Evolutionary conservation across 371 early-diverging fungal species (phyloP), one percentile per base, ranked within the genome.

Genomic region (Amoeboaphelidium occidentale): DNA sequence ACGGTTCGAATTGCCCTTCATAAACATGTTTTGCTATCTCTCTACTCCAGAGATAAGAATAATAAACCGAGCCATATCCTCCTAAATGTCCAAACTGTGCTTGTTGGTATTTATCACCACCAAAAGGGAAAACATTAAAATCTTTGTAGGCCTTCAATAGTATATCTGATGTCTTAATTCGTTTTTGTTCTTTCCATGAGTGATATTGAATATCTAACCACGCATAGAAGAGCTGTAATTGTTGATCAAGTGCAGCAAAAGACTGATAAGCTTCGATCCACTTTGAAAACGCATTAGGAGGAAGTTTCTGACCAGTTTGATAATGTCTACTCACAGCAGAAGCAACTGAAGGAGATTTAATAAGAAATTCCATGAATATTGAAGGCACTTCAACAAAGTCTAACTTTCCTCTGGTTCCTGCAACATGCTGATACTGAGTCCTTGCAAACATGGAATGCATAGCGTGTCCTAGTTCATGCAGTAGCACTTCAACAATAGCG

Each of bases 401-500:
- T 23, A 86, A 74, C 0, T 81, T 73, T 57, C 89, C 88, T 23
- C 97, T 74, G 2, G 97, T 93, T 28, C 82, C 90, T 1, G 87
- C 72, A 2, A 92, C 84, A 56, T 91, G 89, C 58, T 96, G 97
- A 57, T 76, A 92, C 45, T 82, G 81, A 12, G 91, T 90, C 23
- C 79, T 74, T 14, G 86, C 90, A 1, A 92, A 68, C 83, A 91
- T 87, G 12, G 90, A 88, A 60, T 94, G 94, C 78, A 93, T 81
- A 1, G 92, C 97, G 55, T 96, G 97, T 1, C 97, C 97, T 85
- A 93, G 84, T 55, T 96, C 97, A 63, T 96, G 97, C 63, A 90
- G 91, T n/a, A 94, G 58, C 0, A 93, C 93, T 55, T 89, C 89
- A 24, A 91, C 76, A 50, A 92, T 89, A 49, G 62, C 61, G 53